A percentile compares a stretch with the other conserved stretches of the same genome.
These are phyloP conservation scores for Calonectria naviculata DNA, from an alignment of 2,329 filamentous ascomycete genomes.

Conservation along the genomic window DNA sequence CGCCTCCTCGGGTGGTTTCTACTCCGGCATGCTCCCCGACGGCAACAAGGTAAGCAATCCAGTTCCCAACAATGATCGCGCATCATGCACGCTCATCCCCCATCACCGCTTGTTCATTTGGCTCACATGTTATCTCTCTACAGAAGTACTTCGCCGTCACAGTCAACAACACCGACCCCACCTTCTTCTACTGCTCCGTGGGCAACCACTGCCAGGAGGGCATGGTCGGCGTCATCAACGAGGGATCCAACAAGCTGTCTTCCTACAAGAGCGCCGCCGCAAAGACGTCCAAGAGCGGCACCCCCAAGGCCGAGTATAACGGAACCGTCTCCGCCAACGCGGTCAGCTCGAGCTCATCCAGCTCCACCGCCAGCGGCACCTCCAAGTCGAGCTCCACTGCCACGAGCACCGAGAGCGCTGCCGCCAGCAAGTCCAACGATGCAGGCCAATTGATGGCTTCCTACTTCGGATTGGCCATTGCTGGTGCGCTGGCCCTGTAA, in stretches of 20 bases:
- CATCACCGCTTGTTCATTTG: neutral
- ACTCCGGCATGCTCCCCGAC: slow-evolving; percentile 19
- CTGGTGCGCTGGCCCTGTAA: slow-evolving; percentile 8
- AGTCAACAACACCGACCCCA: slow-evolving; percentile 43
- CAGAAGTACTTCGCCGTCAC: slow-evolving; percentile 37
- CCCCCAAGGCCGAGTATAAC: slow-evolving; percentile 23
- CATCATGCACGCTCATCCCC: neutral
- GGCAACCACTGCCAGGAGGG: slow-evolving; percentile 43
- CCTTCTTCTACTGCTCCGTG: slow-evolving; percentile 45
- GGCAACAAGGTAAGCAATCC: slow-evolving; percentile 11
- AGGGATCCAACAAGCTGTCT: slow-evolving; percentile 31
- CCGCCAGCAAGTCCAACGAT: neutral
- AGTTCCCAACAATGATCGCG: neutral
- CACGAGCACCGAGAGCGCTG: neutral
- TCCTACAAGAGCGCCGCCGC: slow-evolving; percentile 25
- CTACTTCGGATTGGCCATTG: neutral
- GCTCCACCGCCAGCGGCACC: neutral
- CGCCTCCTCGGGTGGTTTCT: slow-evolving; percentile 29
- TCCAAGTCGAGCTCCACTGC: neutral
- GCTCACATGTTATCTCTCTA: neutral
- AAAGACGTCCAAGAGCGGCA: slow-evolving; percentile 13
- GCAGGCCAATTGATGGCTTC: neutral
- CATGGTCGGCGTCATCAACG: slow-evolving; percentile 46
- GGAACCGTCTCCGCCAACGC: slow-evolving; percentile 14
- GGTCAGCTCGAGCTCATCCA: neutral